Base-by-base conservation (phyloP, 2,329 filamentous ascomycete genomes). In the Scedosporium minutisporum region DNA sequence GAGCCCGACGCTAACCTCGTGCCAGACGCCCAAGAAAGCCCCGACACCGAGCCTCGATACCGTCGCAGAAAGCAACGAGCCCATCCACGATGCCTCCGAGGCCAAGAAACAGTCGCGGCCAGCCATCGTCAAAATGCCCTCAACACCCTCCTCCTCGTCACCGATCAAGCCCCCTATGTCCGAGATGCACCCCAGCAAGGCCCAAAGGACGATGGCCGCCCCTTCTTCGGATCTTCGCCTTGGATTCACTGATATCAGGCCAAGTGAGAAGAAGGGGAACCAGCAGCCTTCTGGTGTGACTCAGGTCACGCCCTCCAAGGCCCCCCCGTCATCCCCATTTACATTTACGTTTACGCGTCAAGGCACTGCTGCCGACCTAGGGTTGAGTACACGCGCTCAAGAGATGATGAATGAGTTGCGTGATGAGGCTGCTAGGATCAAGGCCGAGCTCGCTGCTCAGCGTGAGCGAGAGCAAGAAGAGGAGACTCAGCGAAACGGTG, bases 121-220 rank as follows among this genome's bases (percentile, higher is more conserved):
- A 6, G 68, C 76, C 62, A 23, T 55, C 60, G 29, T 42, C 10
- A 53, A 71, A 9, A 64, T 65, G 44, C 68, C 68, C 58, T 76
- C 77, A 3, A 88, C 89, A 1, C 91, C 91, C 4, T 81, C 80
- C 48, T 84, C 84, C 46, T 82, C 81, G 14, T 85, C 86, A 3
- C 82, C 86, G 5, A 77, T 88, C 67, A 88, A 89, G 76, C 89
- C 91, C 25, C 79, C 88, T 58, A 82, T 82, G 66, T 85, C 87
- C 64, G 92, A 96, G 73, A 97, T 97, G 93, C 93, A 97, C 72
- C 93, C 93, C 7, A 90, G 89, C 77, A 90, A 89, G 71, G 84
- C 86, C 63, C 91, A 95, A 63, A 82, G 84, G 66, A 93, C 89
- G 23, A 88, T 86, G 65, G 90, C 89, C 62, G 80, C 90, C 55